Conservation (phyloP, 2,329 filamentous ascomycete species). For the Colletotrichum sp. region DNA sequence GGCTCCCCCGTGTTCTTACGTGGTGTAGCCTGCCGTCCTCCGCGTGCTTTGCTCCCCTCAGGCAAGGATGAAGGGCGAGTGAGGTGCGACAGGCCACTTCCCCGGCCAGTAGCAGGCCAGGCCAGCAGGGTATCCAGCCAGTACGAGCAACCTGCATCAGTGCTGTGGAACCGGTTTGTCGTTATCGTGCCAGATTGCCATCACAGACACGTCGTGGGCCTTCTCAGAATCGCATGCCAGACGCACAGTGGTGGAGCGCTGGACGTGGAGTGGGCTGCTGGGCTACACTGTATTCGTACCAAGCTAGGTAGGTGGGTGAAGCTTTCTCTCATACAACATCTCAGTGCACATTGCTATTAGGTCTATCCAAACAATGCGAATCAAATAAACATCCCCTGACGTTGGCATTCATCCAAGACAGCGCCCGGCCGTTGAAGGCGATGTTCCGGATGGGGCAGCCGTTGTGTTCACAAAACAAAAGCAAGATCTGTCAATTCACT, state of each 20-base stretch:
- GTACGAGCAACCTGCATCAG: neutral
- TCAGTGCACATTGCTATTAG: neutral
- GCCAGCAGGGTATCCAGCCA: slow-evolving; percentile 1
- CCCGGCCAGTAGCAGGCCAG: neutral
- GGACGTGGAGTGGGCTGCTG: neutral
- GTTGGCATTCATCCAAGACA: neutral
- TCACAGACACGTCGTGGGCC: slow-evolving; percentile 19
- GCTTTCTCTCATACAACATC: neutral
- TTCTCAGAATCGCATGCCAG: slow-evolving; percentile 8
- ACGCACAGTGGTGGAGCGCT: slow-evolving; percentile 8
- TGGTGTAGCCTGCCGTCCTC: neutral
- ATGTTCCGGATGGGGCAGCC: neutral
- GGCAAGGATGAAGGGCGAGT: neutral
- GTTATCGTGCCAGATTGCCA: slow-evolving; percentile 19
- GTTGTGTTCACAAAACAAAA: neutral
- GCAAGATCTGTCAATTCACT: neutral
- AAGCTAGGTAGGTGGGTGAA: neutral
- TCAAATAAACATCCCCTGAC: neutral
- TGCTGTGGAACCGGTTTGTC: slow-evolving; percentile 11
- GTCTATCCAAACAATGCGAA: neutral
- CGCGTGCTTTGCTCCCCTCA: neutral
- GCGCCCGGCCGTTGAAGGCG: neutral
- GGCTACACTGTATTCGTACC: neutral
- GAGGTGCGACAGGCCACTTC: neutral
- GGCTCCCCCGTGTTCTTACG: slow-evolving; percentile 1